phyloP scores from a whole-genome alignment of 164 flowering plant species.

The Echeveria elegans region DNA sequence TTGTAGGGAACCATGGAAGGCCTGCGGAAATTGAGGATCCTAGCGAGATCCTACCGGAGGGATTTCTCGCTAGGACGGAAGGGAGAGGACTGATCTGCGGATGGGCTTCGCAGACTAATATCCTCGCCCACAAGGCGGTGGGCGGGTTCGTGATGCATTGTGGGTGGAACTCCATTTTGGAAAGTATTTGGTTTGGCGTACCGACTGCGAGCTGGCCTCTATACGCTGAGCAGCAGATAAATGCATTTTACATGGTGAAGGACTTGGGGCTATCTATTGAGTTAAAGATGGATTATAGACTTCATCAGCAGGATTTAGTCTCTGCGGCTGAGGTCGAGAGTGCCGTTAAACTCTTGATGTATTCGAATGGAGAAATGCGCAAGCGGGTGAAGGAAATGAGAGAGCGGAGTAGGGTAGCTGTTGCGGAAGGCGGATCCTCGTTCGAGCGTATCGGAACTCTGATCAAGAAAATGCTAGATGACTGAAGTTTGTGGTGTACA shows the following conservation, averaged over 20 bases:
- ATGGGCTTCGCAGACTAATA: constrained; percentile 15
- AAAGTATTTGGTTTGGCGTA: constrained; percentile 12
- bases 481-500: not conserved
- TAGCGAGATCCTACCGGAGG: constrained; percentile 14
- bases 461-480: constrained; percentile 5
- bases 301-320: not conserved
- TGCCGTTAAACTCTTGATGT: constrained; percentile 10
- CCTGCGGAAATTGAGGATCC: not conserved
- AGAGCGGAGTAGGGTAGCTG: not conserved
- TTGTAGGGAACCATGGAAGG: not conserved
- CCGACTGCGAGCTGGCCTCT: constrained; percentile 14
- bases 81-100: constrained; percentile 13
- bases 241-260: constrained; percentile 23
- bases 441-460: not conserved
- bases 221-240: constrained; percentile 12
- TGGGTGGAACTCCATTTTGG: constrained; percentile 13
- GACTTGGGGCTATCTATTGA: constrained; percentile 15
- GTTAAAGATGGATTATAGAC: constrained; percentile 19
- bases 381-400: not conserved
- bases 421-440: constrained; percentile 3
- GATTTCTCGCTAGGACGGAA: constrained; percentile 14
- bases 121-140: constrained; percentile 11
- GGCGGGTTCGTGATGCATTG: constrained; percentile 15
- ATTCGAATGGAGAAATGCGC: not conserved
- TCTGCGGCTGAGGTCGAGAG: not conserved